Evolutionary conservation across 2,329 filamentous ascomycete species (phyloP).

Genomic region (Cytospora paraplurivora): DNA sequence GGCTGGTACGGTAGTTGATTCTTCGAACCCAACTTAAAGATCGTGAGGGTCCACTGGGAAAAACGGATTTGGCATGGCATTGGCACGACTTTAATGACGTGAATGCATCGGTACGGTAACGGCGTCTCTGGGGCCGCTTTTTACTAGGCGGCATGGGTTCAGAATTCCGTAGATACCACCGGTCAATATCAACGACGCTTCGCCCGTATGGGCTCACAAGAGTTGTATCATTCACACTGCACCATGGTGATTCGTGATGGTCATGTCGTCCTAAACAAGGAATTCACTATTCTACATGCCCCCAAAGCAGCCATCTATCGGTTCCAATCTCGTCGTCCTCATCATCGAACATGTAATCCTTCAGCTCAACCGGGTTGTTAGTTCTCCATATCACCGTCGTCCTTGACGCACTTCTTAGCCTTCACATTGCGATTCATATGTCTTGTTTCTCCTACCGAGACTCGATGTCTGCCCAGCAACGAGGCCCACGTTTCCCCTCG

Average conservation of each 20-base stretch:
- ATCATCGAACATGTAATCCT: too few relatives aligned
- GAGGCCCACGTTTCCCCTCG: too few relatives aligned
- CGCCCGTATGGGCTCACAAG: constrained; percentile 22
- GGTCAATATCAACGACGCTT: constrained; percentile 27
- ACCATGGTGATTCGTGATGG: neutral
- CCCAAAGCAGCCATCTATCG: neutral
- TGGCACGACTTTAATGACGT: constrained; percentile 26
- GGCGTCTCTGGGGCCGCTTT: constrained; percentile 26
- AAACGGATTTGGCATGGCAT: constrained; percentile 24
- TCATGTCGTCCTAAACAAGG: neutral
- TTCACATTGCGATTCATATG: too few relatives aligned
- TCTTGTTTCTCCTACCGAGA: too few relatives aligned
- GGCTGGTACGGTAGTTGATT: constrained; percentile 19
- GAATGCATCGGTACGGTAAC: constrained; percentile 23
- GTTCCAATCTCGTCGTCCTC: too few relatives aligned
- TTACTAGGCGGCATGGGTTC: constrained; percentile 25
- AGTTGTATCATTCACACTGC: neutral
- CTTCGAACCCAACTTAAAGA: constrained; percentile 7
- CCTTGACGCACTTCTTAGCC: too few relatives aligned
- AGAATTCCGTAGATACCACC: constrained; percentile 27
- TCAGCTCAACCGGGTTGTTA: too few relatives aligned
- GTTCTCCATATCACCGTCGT: too few relatives aligned
- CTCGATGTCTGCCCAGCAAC: too few relatives aligned
- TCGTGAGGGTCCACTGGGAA: constrained; percentile 21
- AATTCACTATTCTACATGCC: too few relatives aligned